Conservation (phyloP, 208 protist species). For the Perkinsela sp. region DNA sequence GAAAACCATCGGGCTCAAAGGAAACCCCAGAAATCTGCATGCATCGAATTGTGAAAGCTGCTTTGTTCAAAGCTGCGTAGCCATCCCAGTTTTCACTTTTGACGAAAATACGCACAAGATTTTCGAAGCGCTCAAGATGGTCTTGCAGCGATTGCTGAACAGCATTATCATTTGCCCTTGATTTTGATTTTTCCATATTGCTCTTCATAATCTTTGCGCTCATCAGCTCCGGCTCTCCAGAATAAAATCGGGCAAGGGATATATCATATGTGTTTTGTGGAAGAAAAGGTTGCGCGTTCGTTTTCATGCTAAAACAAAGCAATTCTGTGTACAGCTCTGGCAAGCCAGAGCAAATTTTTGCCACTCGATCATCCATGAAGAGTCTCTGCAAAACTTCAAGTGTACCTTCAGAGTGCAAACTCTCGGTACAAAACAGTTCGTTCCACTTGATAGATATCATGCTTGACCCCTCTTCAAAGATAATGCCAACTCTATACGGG, state of each 20-base stretch:
- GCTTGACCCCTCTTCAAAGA: background rate
- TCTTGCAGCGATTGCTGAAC: too few species aligned
- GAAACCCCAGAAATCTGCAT: too few species aligned
- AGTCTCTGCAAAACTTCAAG: background rate
- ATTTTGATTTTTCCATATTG: too few species aligned
- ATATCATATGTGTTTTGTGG: constrained; percentile 1
- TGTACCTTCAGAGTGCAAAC: background rate
- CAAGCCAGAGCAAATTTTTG: background rate
- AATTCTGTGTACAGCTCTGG: background rate
- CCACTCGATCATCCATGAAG: background rate
- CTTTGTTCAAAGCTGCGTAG: too few species aligned
- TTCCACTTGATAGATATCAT: background rate
- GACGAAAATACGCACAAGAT: too few species aligned
- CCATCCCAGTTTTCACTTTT: too few species aligned
- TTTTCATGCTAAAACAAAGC: background rate
- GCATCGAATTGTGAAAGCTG: too few species aligned
- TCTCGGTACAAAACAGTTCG: background rate
- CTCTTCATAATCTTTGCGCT: too few species aligned
- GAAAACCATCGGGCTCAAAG: too few species aligned
- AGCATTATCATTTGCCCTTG: too few species aligned
- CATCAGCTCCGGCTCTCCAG: too few species aligned
- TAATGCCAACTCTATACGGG: background rate
- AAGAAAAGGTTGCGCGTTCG: background rate
- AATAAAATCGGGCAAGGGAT: background rate
- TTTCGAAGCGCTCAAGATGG: too few species aligned